Base-by-base conservation (phyloP, 1,284 basidiomycete species). In the Heterobasidion irregulare region DNA sequence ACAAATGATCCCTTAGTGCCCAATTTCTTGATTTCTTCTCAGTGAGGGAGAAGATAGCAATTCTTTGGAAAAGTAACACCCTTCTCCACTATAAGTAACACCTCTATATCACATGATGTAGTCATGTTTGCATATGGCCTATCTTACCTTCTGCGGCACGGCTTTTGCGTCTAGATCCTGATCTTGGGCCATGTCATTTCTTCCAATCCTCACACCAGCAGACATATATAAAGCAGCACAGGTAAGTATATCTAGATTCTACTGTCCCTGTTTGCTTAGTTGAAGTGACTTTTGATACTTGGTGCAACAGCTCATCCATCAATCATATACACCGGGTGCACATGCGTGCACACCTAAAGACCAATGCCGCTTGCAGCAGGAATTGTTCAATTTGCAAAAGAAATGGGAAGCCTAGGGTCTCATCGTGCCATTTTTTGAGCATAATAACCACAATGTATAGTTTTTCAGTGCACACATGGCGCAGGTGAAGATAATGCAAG, bases 391-490 rank as follows among this genome's bases (percentile, higher is more conserved):
- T 58, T 78, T 89, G 13, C 88, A 90, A 68, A 86, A 84, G 62
- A 72, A 78, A 56, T 80, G 79, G 50, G 79, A 82, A 60, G 89
- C 88, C 5, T 92, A 89, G 89, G 88, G 88, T 12, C 72, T 92
- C 48, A 80, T 90, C 33, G 74, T 89, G 45, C 88, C 89, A 0
- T 78, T 92, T 59, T 69, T 91, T 43, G 75, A 82, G 16, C 75
- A 86, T 63, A 69, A 75, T 60, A 86, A 94, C 68, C 75, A 78
- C 50, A 91, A 91, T 63, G 90, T 94, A 8, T 86, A 93, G 65
- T 95, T 94, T 77, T 94, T 93, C 66, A 91, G 92, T 5, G 92
- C 92, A 5, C 92, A 94, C 65, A 95, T 91, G 0, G 82, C 88
- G 1, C 90, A 94, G 66, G 89, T 94, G 58, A 95, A 95, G 78